Base-by-base conservation (phyloP, 169 alveolate genomes). In the Cryptosporidium baileyi region DNA sequence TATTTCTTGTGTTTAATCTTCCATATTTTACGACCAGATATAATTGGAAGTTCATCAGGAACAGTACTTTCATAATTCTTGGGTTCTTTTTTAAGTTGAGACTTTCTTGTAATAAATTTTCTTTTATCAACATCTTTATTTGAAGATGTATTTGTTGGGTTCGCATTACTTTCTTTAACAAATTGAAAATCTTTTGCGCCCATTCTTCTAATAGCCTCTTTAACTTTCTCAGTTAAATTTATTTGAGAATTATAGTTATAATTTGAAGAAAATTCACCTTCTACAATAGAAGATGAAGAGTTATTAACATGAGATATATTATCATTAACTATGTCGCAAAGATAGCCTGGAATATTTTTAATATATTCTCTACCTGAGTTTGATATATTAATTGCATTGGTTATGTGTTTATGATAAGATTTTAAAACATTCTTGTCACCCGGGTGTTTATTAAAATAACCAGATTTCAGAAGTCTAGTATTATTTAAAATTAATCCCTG, bases 11-110 rank as follows among this genome's bases (percentile, higher is more conserved):
- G 93, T 19, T 79, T 80, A 7, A 88, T 61, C 89, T 89, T 90
- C 89, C 91, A 90, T 54, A 90, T 17, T 57, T 89, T 89, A 38
- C 92, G 82, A 7, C 92, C 92, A 1, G 92, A 89, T 8, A 82
- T 65, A 1, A 89, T 88, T n/a, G 92, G 89, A 63, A 89, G 79
- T 24, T 57, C 61, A 38, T 89, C 92, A 1, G 92, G 90, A 34
- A 82, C 67, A 44, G 82, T 52, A 40, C 60, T 67, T 26, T 62
- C 82, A 47, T 80, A 80, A 26, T 47, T 24, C 51, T 65, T 65
- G 8, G 92, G 92, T 80, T 81, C 89, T 61, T 60, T 65, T 38
- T 79, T 82, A 24, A 89, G 89, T 61, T 89, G 92, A 8, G 79
- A 34, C 43, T 67, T 67, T 22, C 92, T 79, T 3, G 65, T 47